A percentile compares a stretch with the other conserved stretches of the same genome.
Evolutionary conservation across 495 filamentous ascomycete genomes (phyloP).

Genomic region (Neurospora sp.): DNA sequence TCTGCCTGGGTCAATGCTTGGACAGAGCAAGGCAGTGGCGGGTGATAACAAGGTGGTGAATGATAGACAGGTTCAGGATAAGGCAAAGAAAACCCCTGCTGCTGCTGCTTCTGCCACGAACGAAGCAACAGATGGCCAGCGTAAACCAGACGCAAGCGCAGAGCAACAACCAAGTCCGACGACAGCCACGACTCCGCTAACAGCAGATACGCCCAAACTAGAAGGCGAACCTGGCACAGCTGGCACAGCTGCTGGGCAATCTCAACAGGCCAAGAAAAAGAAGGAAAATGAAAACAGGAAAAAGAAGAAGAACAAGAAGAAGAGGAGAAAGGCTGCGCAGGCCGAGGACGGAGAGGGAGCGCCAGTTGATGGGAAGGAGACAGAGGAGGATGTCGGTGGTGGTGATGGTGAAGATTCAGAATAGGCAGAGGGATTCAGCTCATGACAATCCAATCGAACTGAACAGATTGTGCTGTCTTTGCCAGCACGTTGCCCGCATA

Average conservation of each 20-base stretch:
- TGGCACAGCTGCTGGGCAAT: background rate
- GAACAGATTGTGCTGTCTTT: background rate
- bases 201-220: background rate
- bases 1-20: background rate
- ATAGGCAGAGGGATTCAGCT: background rate
- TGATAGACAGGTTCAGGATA: background rate
- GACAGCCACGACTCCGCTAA: slow-evolving; percentile 11
- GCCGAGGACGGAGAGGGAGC: background rate
- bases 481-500: background rate
- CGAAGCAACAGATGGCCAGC: background rate
- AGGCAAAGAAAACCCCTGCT: background rate
- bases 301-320: slow-evolving; percentile 14
- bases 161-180: slow-evolving; percentile 4
- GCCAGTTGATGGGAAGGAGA: background rate
- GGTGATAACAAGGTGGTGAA: background rate
- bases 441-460: background rate
- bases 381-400: background rate
- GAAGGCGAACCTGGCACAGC: background rate
- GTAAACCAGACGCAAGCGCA: background rate
- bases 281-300: slow-evolving; percentile 40
- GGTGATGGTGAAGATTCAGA: background rate
- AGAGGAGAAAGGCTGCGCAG: background rate
- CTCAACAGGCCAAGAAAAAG: slow-evolving; percentile 35
- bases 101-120: background rate
- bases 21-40: background rate